Base-by-base conservation (phyloP, 2,329 filamentous ascomycete genomes). In the Stemphylium vesicarium region DNA sequence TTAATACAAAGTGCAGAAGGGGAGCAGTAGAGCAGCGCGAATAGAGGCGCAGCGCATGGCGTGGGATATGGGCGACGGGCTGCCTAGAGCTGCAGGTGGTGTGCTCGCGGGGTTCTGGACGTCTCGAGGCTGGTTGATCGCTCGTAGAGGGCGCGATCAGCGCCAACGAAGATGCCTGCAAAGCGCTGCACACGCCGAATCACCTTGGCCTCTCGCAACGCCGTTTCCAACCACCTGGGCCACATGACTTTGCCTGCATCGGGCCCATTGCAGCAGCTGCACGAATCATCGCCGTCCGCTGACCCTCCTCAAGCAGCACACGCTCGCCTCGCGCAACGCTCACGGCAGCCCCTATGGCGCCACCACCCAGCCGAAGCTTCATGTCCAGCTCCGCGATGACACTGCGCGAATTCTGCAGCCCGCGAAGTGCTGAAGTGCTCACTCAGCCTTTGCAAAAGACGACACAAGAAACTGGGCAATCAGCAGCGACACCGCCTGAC, bases 41-140 rank as follows among this genome's bases (percentile, higher is more conserved):
- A 63, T 56, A 51, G 63, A 57, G 64, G 65, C 64, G 62, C 62
- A 65, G 64, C 63, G 56, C 57, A 60, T 57, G 47, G 61, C 59
- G 32, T 40, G 45, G 61, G 61, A 64, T 57, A 24, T 37, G 44
- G 32, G 44, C 35, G 45, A 50, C 49, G 26, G 56, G 63, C 55
- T 63, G 61, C 56, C 63, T 64, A 39, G 51, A 50, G 38, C 56
- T 44, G 43, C 42, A 18, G 24, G 50, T 38, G 31, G 38, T 46
- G 52, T 51, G 42, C 40, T 46, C 47, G 40, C 47, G 47, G 52
- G 47, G 36, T 50, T 53, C 53, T 50, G 36, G 46, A 37, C 35
- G 40, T 48, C 56, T 50, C 29, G 46, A 54, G 46, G 40, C 46
- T 47, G 59, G 47, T 53, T 62, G 46, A 60, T 57, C 47, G 39